Evolutionary conservation across 257 asterid species (phyloP).

Genomic region (Gardenia jasminoides): DNA sequence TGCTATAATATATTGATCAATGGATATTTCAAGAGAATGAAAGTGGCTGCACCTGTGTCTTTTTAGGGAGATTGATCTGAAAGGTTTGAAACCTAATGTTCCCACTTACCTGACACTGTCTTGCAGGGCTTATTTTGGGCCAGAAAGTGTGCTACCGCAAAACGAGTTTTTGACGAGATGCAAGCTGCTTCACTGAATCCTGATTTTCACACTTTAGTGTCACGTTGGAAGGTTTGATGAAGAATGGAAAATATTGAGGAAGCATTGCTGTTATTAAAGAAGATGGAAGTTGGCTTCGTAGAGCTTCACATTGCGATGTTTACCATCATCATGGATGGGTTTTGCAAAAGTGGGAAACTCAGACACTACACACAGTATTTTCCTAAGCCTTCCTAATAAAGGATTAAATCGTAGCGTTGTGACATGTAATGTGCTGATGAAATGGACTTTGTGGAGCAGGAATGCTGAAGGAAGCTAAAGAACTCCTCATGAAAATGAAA

Average conservation of each 20-base stretch:
- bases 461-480: not conserved
- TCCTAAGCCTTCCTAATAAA: not conserved
- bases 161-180: not conserved
- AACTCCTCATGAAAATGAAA: not conserved
- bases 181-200: not conserved
- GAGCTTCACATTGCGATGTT: not conserved
- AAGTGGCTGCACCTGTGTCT: too few relatives aligned
- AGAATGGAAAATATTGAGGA: slow-evolving; percentile 20
- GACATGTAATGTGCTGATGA: not conserved
- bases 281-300: not conserved
- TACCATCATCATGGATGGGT: slow-evolving; percentile 10
- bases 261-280: slow-evolving; percentile 6
- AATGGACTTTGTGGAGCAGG: not conserved
- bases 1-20: too few relatives aligned
- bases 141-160: slow-evolving; percentile 1
- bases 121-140: slow-evolving; percentile 2
- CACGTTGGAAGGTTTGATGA: slow-evolving; percentile 24
- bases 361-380: not conserved
- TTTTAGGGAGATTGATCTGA: too few relatives aligned
- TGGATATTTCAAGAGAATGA: too few relatives aligned
- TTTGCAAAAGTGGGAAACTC: slow-evolving; percentile 6
- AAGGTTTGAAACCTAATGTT: not conserved
- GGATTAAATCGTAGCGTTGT: not conserved
- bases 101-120: slow-evolving; percentile 8
- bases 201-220: slow-evolving; percentile 18